Base-by-base conservation (phyloP, 495 filamentous ascomycete species). In the Aspergillus sparsus region DNA sequence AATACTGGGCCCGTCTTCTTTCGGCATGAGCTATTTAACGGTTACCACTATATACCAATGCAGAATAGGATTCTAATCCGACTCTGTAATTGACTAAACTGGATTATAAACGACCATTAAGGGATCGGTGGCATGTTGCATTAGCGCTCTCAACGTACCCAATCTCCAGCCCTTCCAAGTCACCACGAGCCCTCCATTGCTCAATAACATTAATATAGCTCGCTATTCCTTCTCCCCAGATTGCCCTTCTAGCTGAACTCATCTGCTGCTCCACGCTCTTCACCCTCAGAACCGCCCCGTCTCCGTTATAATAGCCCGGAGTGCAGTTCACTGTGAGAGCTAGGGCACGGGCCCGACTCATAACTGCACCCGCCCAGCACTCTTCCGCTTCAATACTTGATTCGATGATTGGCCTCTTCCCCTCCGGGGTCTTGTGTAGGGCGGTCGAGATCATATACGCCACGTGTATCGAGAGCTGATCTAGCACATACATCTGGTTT, bases 251-350 rank as follows among this genome's bases (percentile, higher is more conserved):
- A 8, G 64, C 64, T 3, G 52, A 49, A 3, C 33, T 47, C 15
- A 49, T 55, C 10, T 15, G 31, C 12, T 58, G 35, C 8, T 60
- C 57, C 35, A 12, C 0, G 1, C 18, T 39, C 39, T 3, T 47
- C 12, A 18, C 39, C 35, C 15, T 21, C 13, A 7, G 71, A 8
- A 8, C 12, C 45, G 15, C 68, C 5, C 76, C 83, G 61, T 86
- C 80, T 10, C 56, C 66, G 35, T 80, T 87, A 50, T 77, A 73
- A 61, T 87, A 87, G 12, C 81, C 71, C 1, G 85, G 84, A 7
- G 83, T 86, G 70, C 85, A 88, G 12, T 76, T 70, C 2, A 65
- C 57, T 6, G 81, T 53, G 5, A 65, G 67, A 2, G 72, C 71
- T 45, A 81, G 71, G 15, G 67, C 73, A 2, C 55, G 66, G 0